These are phyloP conservation scores for Aspergillaceae sp. DNA, from an alignment of 2,329 filamentous ascomycete species.

Conservation along the genomic window DNA sequence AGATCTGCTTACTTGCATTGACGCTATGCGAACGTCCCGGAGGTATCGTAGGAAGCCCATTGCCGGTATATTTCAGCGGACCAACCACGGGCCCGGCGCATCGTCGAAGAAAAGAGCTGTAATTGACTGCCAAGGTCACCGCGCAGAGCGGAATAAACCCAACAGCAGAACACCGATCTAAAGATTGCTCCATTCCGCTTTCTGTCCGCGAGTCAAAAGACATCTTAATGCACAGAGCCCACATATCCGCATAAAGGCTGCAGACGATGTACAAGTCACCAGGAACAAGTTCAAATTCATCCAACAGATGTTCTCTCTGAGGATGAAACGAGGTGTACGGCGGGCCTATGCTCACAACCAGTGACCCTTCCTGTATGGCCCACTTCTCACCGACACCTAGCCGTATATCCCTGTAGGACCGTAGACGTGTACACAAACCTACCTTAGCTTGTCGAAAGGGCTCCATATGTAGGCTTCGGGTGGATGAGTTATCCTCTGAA, in stretches of 20 bases:
- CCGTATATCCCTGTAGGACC: slow-evolving; percentile 19
- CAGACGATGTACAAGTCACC: slow-evolving; percentile 25
- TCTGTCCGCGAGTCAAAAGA: slow-evolving; percentile 9
- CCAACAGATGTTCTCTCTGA: slow-evolving; percentile 7
- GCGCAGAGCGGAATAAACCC: slow-evolving; percentile 27
- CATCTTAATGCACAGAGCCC: slow-evolving; percentile 24
- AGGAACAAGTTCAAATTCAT: slow-evolving; percentile 20
- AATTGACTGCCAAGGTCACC: slow-evolving; percentile 25
- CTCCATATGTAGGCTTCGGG: background rate
- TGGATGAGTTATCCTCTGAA: background rate
- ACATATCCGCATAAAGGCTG: slow-evolving; percentile 25
- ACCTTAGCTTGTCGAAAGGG: slow-evolving; percentile 12
- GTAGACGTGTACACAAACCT: slow-evolving; percentile 12
- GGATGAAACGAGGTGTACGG: slow-evolving; percentile 12
- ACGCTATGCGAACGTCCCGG: slow-evolving; percentile 19
- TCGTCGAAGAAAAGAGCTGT: slow-evolving; percentile 16
- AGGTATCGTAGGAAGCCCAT: slow-evolving; percentile 19
- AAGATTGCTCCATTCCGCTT: background rate
- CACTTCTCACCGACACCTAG: slow-evolving; percentile 14
- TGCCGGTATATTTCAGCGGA: slow-evolving; percentile 12
- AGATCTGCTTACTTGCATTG: slow-evolving; percentile 16
- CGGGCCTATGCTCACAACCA: slow-evolving; percentile 21
- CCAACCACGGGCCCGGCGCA: slow-evolving; percentile 6
- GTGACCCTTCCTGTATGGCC: slow-evolving; percentile 22
- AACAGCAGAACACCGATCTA: slow-evolving; percentile 6